phyloP scores from a whole-genome alignment of 805 yeast genomes.

The Candida stauntonica region DNA sequence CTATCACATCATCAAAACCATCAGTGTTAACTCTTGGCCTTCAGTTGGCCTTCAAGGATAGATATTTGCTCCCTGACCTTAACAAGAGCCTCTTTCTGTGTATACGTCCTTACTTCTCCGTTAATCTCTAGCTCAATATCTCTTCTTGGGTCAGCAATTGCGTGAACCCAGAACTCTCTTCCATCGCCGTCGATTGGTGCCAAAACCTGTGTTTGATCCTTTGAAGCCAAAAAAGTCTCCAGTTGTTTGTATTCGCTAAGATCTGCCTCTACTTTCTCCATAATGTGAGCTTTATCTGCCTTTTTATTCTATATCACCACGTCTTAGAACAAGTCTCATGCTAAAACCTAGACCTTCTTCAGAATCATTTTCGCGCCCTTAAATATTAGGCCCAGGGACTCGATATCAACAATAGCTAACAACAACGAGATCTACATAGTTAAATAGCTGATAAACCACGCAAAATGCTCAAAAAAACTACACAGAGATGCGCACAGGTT shows the following conservation, averaged over 20 bases:
- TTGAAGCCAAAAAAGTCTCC: slow-evolving; percentile 4
- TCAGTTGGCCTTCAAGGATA: slow-evolving; percentile 1
- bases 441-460: too few species aligned
- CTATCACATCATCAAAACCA: too few species aligned
- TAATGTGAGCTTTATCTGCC: neutral
- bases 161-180: slow-evolving; percentile 20
- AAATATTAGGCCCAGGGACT: too few species aligned
- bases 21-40: too few species aligned
- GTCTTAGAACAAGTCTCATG: neutral
- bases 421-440: too few species aligned
- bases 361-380: neutral
- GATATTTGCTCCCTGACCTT: slow-evolving; percentile 7
- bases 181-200: slow-evolving; percentile 22
- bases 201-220: slow-evolving; percentile 11
- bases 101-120: slow-evolving; percentile 6
- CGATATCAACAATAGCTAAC: too few species aligned
- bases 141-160: slow-evolving; percentile 11
- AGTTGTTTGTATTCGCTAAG: slow-evolving; percentile 13
- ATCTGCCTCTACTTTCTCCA: slow-evolving; percentile 1
- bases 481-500: too few species aligned
- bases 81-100: slow-evolving; percentile 9
- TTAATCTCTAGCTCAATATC: slow-evolving; percentile 14
- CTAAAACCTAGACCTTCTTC: neutral
- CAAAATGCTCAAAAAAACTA: too few species aligned
- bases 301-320: neutral